Evolutionary conservation across 1,139 yeast species (phyloP).

Genomic region (Maudiozyma humilis): DNA sequence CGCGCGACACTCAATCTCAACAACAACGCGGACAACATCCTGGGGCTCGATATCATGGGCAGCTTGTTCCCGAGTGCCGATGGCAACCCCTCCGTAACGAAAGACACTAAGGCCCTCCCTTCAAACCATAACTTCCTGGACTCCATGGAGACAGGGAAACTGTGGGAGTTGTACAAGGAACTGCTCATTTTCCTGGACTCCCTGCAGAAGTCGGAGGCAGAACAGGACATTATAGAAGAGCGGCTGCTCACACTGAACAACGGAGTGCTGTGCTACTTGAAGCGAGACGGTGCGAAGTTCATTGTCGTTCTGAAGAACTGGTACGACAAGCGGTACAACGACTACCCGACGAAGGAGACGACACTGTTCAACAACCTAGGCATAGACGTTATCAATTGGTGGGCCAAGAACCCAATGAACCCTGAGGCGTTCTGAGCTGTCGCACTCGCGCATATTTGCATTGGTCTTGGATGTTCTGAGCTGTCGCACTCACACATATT

Average conservation of each 20-base stretch:
- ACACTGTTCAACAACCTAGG: constrained; percentile 21
- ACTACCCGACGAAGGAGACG: constrained; percentile 1
- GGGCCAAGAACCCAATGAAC: constrained; percentile 12
- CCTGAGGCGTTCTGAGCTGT: background rate
- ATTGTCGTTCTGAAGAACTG: constrained; percentile 26
- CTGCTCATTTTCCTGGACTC: constrained; percentile 14
- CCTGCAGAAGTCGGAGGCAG: constrained; percentile 14
- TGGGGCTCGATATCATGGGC: constrained; percentile 25
- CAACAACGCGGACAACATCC: constrained; percentile 6
- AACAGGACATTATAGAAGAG: constrained; percentile 18
- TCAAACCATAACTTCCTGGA: constrained; percentile 19
- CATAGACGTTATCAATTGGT: constrained; percentile 20
- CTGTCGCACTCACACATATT: no score
- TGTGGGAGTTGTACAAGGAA: constrained; percentile 23
- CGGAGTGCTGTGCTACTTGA: constrained; percentile 28
- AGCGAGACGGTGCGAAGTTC: constrained; percentile 14
- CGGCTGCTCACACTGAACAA: constrained; percentile 26
- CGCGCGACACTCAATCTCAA: constrained; percentile 1
- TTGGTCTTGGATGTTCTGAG: no score
- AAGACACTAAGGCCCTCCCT: constrained; percentile 1
- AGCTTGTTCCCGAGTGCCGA: constrained; percentile 11
- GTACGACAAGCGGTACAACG: constrained; percentile 15
- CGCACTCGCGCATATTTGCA: no score
- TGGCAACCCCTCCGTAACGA: constrained; percentile 1
- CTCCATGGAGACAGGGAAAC: constrained; percentile 16